Percentiles rank a stretch among this genome's conserved stretches.
phyloP scores from a whole-genome alignment of 257 asterid species.

The Osmanthus fragrans region DNA sequence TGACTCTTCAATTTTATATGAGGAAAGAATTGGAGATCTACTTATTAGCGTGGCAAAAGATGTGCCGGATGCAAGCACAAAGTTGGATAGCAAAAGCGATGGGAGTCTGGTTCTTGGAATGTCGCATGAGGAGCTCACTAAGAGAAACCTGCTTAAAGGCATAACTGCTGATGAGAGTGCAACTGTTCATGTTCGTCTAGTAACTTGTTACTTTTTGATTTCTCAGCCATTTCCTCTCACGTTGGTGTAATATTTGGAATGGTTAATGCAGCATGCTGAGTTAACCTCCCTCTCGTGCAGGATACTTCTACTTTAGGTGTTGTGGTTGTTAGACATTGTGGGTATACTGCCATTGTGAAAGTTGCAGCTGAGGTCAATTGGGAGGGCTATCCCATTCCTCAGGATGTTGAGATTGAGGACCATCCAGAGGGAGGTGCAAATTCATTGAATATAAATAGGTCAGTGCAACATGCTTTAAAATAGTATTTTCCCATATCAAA shows the following conservation, averaged over 20 bases:
- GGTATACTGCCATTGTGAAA: slow-evolving; percentile 64
- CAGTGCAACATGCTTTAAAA: slow-evolving; percentile 22
- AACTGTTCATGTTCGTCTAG: slow-evolving; percentile 64
- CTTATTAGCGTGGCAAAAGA: slow-evolving; percentile 52
- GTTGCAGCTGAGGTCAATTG: slow-evolving; percentile 56
- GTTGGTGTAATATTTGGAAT: slow-evolving; percentile 8
- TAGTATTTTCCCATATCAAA: slow-evolving; percentile 5
- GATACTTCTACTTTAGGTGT: slow-evolving; percentile 74
- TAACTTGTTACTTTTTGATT: not conserved
- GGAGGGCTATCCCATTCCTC: slow-evolving; percentile 48
- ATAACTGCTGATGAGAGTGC: slow-evolving; percentile 86
- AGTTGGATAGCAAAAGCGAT: slow-evolving; percentile 61
- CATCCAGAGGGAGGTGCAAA: slow-evolving; percentile 86
- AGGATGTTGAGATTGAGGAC: slow-evolving; percentile 64
- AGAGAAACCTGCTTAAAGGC: slow-evolving; percentile 76
- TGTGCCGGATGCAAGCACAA: slow-evolving; percentile 58
- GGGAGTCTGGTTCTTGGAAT: slow-evolving; percentile 63
- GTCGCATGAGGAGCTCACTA: slow-evolving; percentile 52
- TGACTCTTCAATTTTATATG: slow-evolving; percentile 30
- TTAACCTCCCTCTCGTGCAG: slow-evolving; percentile 36
- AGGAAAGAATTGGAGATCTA: slow-evolving; percentile 64
- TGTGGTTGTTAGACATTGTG: slow-evolving; percentile 71
- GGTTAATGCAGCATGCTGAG: slow-evolving; percentile 15
- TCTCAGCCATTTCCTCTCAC: not conserved
- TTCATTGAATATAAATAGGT: slow-evolving; percentile 78